These are phyloP conservation scores for Kuraishia capsulata DNA, from an alignment of 805 yeast genomes.

Conservation along the genomic window DNA sequence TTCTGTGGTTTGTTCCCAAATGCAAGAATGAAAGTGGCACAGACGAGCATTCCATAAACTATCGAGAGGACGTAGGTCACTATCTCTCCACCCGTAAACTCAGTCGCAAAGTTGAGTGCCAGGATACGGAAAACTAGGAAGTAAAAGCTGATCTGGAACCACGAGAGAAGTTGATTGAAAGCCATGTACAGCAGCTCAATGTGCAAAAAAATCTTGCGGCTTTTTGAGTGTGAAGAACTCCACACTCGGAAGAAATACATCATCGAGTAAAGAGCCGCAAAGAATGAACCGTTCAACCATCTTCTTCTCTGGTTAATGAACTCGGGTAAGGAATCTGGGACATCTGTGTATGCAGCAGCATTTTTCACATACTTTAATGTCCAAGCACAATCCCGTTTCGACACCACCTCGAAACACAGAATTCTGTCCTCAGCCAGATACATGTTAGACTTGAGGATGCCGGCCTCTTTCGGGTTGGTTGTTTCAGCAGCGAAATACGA, in stretches of 20 bases:
- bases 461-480: constrained; percentile 57
- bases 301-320: constrained; percentile 87
- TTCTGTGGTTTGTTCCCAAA: constrained; percentile 95
- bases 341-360: constrained; percentile 92
- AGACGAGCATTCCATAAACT: constrained; percentile 75
- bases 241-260: constrained; percentile 70
- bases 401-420: constrained; percentile 87
- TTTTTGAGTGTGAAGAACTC: constrained; percentile 63
- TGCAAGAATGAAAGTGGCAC: constrained; percentile 78
- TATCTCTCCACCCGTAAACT: constrained; percentile 46
- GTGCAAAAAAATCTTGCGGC: constrained; percentile 62
- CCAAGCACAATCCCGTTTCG: constrained; percentile 68
- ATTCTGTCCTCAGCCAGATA: constrained; percentile 96
- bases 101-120: constrained; percentile 61
- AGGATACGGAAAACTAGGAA: constrained; percentile 84
- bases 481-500: constrained; percentile 92
- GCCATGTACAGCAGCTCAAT: constrained; percentile 76
- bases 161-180: constrained; percentile 66
- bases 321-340: constrained; percentile 80
- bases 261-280: constrained; percentile 85
- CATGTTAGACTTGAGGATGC: constrained; percentile 91
- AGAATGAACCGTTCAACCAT: constrained; percentile 95
- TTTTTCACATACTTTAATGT: constrained; percentile 75
- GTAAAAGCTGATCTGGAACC: constrained; percentile 90
- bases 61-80: constrained; percentile 75